Percentiles rank a stretch among this genome's conserved stretches.
Conservation (phyloP, 768 basidiomycete genomes). For the Pleurotus salmoneostramineus region DNA sequence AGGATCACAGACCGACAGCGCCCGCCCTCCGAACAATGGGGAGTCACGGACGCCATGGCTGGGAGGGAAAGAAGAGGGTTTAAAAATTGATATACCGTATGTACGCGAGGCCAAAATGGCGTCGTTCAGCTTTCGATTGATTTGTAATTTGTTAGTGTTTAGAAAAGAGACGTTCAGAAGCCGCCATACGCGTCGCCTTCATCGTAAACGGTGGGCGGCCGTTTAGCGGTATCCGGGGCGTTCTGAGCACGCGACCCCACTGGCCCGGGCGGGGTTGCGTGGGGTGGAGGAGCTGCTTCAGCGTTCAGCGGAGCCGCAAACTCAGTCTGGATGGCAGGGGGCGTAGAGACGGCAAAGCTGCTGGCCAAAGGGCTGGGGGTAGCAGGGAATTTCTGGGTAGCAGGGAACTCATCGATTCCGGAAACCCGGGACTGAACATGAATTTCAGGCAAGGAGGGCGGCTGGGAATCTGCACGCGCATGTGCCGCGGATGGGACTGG, state of each 20-base stretch:
- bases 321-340: background rate
- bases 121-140: background rate
- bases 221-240: constrained; percentile 15
- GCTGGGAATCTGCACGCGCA: constrained; percentile 28
- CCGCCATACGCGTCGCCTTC: constrained; percentile 14
- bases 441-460: constrained; percentile 39
- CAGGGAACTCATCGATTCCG: constrained; percentile 17
- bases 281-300: background rate
- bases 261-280: background rate
- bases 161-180: constrained; percentile 1
- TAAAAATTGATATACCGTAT: background rate
- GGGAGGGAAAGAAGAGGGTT: background rate
- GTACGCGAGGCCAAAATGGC: background rate
- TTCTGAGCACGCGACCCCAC: background rate
- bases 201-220: constrained; percentile 24
- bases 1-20: background rate
- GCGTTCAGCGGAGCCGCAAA: background rate
- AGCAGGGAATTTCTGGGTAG: constrained; percentile 15
- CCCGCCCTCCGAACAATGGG: background rate
- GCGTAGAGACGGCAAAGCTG: constrained; percentile 6
- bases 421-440: constrained; percentile 22
- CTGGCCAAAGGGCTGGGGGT: constrained; percentile 13
- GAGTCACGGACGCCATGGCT: background rate
- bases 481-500: constrained; percentile 10
- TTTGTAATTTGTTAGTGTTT: background rate